Evolutionary conservation across 768 basidiomycete species (phyloP), one percentile per base, ranked within the genome.

Genomic region (Boletus pseudopeckii): DNA sequence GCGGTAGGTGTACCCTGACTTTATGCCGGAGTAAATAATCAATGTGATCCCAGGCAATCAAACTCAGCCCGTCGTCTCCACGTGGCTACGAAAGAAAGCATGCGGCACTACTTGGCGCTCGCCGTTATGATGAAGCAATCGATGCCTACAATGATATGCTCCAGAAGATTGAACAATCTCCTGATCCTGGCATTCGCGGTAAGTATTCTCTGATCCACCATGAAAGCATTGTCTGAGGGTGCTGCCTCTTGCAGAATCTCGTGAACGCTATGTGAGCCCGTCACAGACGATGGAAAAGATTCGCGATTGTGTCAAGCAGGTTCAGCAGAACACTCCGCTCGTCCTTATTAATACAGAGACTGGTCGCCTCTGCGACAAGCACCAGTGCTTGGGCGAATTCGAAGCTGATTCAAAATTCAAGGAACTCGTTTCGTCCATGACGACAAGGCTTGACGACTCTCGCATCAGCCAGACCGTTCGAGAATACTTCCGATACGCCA

Each of bases 81-180:
- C n/a, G 7, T 15, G 59, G 45, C 4, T 60, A 55, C 44, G 28
- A 60, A 32, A 22, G 7, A 20, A 46, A 18, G n/a, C 49, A 60
- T 42, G 33, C 44, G 11, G 32, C 28, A 52, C 10, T 42, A 4
- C 22, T 7, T 10, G 41, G 41, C 8, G 15, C 8, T 8, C 2
- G 5, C 15, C 41, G 41, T 24, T 15, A 24, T 5, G 4, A 8
- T 2, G 41, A 42, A 24, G 41, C 41, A 1, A 8, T 42, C 5
- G 4, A 9, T 10, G 15, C 22, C 5, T 24, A 17, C 4, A 8
- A 17, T 4, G 22, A 5, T 4, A 24, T 42, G 41, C 22, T 42
- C 15, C 4, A 15, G 34, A 34, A 34, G 14, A 13, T 34, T 34
- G 34, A 34, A 34, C 34, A 34, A 34, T 15, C 34, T 34, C 14